A percentile compares a stretch with the other conserved stretches of the same genome.
These are phyloP conservation scores for Aschersonia sp. DNA, from an alignment of 2,329 filamentous ascomycete genomes.

Conservation along the genomic window DNA sequence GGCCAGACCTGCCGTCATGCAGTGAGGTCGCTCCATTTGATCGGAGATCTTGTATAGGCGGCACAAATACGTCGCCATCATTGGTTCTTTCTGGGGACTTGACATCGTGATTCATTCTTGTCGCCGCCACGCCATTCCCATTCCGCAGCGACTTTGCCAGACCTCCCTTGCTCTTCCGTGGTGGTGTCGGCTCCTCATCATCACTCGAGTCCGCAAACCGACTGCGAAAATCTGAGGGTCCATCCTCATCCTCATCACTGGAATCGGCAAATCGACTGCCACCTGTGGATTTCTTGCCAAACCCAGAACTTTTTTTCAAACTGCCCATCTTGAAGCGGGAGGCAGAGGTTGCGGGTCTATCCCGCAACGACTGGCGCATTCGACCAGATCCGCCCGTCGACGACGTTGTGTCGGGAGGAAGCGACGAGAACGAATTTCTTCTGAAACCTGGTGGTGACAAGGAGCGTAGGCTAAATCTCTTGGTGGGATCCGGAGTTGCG, in stretches of 20 bases:
- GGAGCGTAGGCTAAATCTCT: constrained; percentile 56
- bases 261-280: constrained; percentile 45
- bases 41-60: constrained; percentile 5
- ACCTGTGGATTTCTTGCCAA: constrained; percentile 23
- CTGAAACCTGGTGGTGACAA: constrained; percentile 48
- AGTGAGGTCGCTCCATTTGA: constrained; percentile 12
- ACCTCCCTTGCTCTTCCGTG: constrained; percentile 14
- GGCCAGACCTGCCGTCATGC: constrained; percentile 26
- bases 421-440: constrained; percentile 23
- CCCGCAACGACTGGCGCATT: constrained; percentile 32
- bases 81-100: constrained; percentile 46
- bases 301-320: constrained; percentile 24
- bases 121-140: constrained; percentile 5
- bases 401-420: constrained; percentile 19
- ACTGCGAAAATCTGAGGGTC: constrained; percentile 28
- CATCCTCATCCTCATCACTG: constrained; percentile 39
- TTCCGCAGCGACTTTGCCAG: constrained; percentile 18
- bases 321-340: constrained; percentile 22
- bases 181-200: constrained; percentile 6
- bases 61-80: constrained; percentile 34
- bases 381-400: constrained; percentile 11
- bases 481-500: constrained; percentile 22
- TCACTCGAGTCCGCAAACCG: constrained; percentile 36
- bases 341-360: constrained; percentile 16
- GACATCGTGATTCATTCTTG: background rate